Evolutionary conservation across 2,329 filamentous ascomycete genomes (phyloP), one percentile per base, ranked within the genome.

Genomic region (Leptographium wingfieldii): DNA sequence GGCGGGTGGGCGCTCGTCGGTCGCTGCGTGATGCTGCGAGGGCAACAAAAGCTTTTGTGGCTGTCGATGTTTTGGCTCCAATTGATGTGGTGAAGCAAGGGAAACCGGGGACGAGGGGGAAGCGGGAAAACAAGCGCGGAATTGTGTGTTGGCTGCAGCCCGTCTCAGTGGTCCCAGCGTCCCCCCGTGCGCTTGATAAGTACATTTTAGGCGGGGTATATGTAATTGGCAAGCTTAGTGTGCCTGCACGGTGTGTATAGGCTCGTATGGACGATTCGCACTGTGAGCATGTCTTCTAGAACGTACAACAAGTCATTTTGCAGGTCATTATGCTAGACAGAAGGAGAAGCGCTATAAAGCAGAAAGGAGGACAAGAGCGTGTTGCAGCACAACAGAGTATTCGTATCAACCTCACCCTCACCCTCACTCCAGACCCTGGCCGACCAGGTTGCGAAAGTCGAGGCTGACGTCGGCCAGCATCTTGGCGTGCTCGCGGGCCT

Each of bases 381-480:
- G 31, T 5, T 7, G 7, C 5, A 31, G 4, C 31, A 31, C 31
- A 31, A 31, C 31, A 31, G 31, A 31, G 1, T 22, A 22, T 22
- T 22, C 22, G 22, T 22, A 31, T 7, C 31, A 5, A 35, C 33
- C 33, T 9, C 33, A 35, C 33, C 33, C 5, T 35, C 33, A 35
- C 33, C 6, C 40, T 62, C 59, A 53, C 72, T 68, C 53, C 29
- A 77, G 66, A 48, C 80, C 83, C 64, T 79, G 79, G 19, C 87
- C 89, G 16, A 96, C 85, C 60, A 97, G 73, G 65, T 89, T 89
- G 60, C 81, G 83, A 69, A 99, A 97, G 71, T 99, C 92, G 38
- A 99, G 75, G 0, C 92, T 92, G 27, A 96, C 92, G 62, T 95
- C 89, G 6, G 82, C 81, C 61, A 99, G 75, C 76, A 94, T 84